A percentile compares a stretch with the other conserved stretches of the same genome.
Evolutionary conservation across 2,329 filamentous ascomycete genomes (phyloP).

Genomic region (Teratosphaeria gauchensis): DNA sequence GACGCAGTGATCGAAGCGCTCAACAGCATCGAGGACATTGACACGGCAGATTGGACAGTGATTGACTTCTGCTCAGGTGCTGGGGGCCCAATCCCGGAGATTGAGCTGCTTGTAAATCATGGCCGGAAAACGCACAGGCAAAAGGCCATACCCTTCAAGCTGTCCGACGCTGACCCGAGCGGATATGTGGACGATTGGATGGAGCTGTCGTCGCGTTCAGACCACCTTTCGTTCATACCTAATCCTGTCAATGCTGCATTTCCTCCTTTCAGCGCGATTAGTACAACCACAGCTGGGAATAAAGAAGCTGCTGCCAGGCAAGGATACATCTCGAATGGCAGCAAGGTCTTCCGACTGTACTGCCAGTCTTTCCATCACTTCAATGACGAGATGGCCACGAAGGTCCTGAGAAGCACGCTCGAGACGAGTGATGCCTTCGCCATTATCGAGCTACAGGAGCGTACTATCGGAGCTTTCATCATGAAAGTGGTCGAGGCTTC

Average conservation of each 20-base stretch:
- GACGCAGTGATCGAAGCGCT: slow-evolving; percentile 40
- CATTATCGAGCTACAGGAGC: slow-evolving; percentile 67
- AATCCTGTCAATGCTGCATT: slow-evolving; percentile 55
- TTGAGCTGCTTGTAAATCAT: slow-evolving; percentile 26
- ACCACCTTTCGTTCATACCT: slow-evolving; percentile 50
- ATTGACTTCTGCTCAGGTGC: slow-evolving; percentile 70
- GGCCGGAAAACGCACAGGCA: slow-evolving; percentile 11
- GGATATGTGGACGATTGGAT: slow-evolving; percentile 26
- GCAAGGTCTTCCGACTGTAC: slow-evolving; percentile 55
- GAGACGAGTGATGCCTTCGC: slow-evolving; percentile 57
- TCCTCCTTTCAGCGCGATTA: slow-evolving; percentile 36
- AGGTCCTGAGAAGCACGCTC: slow-evolving; percentile 55
- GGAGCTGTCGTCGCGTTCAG: slow-evolving; percentile 16
- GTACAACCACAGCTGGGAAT: slow-evolving; percentile 34
- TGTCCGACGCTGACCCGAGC: slow-evolving; percentile 33
- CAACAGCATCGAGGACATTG: slow-evolving; percentile 32
- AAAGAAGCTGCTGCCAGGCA: slow-evolving; percentile 3
- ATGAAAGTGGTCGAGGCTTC: slow-evolving; percentile 30
- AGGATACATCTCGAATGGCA: slow-evolving; percentile 7
- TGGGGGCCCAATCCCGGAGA: slow-evolving; percentile 36
- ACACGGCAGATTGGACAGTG: slow-evolving; percentile 47
- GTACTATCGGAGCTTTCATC: slow-evolving; percentile 27
- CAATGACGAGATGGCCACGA: slow-evolving; percentile 50
- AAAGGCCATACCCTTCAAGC: slow-evolving; percentile 27
- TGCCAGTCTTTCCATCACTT: slow-evolving; percentile 73